phyloP scores from a whole-genome alignment of 1,139 yeast species.

The Debaryomyces sp. region DNA sequence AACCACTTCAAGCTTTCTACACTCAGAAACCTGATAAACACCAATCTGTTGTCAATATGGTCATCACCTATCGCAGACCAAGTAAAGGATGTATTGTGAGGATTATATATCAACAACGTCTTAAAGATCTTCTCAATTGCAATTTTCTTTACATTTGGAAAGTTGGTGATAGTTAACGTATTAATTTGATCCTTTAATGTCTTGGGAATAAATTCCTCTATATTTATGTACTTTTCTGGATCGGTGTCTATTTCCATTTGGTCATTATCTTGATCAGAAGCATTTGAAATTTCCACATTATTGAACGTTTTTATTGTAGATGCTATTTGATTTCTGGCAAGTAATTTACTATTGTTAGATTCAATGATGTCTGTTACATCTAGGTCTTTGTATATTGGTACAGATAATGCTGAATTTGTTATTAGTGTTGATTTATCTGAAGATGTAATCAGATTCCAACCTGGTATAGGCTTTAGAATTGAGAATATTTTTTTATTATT shows the following conservation, averaged over 20 bases:
- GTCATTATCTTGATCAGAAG: slow-evolving; percentile 8
- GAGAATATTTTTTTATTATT: slow-evolving; percentile 18
- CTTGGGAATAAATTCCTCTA: slow-evolving; percentile 31
- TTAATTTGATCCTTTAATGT: slow-evolving; percentile 41
- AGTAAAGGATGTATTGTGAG: slow-evolving; percentile 13
- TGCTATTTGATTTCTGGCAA: slow-evolving; percentile 8
- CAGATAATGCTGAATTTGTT: slow-evolving; percentile 5
- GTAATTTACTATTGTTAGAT: slow-evolving; percentile 25
- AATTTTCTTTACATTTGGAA: slow-evolving; percentile 32
- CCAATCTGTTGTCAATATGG: slow-evolving; percentile 26
- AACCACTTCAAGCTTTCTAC: slow-evolving; percentile 20
- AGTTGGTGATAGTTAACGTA: slow-evolving; percentile 35
- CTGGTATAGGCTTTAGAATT: slow-evolving; percentile 12
- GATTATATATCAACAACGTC: slow-evolving; percentile 11
- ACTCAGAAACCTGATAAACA: slow-evolving; percentile 30
- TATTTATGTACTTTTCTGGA: slow-evolving; percentile 18
- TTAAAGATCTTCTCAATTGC: slow-evolving; percentile 33
- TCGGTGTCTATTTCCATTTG: slow-evolving; percentile 17
- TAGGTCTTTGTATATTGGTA: slow-evolving; percentile 25
- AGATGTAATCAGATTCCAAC: neutral
- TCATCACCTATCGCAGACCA: slow-evolving; percentile 36
- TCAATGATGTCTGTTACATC: slow-evolving; percentile 27
- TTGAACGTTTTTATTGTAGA: neutral
- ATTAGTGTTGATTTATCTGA: neutral
- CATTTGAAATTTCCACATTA: slow-evolving; percentile 4